These are phyloP conservation scores for Hyphopichia khmerensis DNA, from an alignment of 1,139 yeast genomes.

Conservation along the genomic window DNA sequence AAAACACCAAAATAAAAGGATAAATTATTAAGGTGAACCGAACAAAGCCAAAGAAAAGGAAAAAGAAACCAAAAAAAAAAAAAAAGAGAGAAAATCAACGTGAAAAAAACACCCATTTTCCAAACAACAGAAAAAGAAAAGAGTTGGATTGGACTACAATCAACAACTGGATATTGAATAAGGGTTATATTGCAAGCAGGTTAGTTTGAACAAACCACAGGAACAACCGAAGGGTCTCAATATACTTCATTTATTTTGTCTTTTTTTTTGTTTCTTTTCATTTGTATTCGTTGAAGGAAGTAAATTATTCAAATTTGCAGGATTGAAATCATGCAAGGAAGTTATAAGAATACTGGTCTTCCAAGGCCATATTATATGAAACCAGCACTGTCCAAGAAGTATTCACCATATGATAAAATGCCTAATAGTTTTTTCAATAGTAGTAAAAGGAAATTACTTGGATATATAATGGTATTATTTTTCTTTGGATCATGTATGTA, in stretches of 20 bases:
- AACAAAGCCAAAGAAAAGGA: not conserved
- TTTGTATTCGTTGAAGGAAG: not conserved
- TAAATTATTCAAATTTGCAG: not conserved
- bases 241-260: no score
- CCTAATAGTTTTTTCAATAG: conserved; percentile 34
- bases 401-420: conserved; percentile 38
- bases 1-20: no score
- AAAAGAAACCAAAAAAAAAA: not conserved
- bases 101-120: not conserved
- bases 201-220: no score
- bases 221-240: no score
- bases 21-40: no score
- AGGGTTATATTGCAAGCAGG: no score
- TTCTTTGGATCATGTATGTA: conserved; percentile 37
- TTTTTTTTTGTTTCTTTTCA: no score
- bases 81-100: not conserved
- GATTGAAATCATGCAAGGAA: conserved; percentile 49
- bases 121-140: not conserved
- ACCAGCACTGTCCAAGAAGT: conserved; percentile 32
- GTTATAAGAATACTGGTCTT: conserved; percentile 42
- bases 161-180: no score
- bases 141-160: not conserved
- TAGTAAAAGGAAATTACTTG: conserved; percentile 37
- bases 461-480: conserved; percentile 36
- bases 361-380: conserved; percentile 53